These are phyloP conservation scores for Corymbia citriodora DNA, from an alignment of 441 rosid genomes.

Conservation along the genomic window DNA sequence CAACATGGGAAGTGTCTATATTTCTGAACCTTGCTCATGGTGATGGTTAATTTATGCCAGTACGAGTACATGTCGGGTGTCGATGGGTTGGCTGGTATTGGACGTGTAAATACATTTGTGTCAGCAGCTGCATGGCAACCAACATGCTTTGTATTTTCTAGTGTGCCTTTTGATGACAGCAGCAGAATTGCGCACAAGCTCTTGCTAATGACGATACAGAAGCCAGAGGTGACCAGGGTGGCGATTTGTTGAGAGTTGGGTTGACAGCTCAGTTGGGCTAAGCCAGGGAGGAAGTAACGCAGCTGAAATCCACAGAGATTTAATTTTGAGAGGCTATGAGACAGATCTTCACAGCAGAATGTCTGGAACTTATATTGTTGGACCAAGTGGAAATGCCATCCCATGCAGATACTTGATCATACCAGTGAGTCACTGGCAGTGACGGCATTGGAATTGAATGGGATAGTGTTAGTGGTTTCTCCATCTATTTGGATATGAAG, in stretches of 20 bases:
- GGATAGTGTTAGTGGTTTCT: conserved; percentile 54
- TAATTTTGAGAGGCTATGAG: conserved; percentile 43
- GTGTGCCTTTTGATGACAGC: conserved; percentile 65
- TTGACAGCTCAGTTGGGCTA: conserved; percentile 77
- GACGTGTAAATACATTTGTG: conserved; percentile 74
- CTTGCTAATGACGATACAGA: conserved; percentile 76
- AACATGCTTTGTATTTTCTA: conserved; percentile 85
- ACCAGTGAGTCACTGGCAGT: conserved; percentile 13
- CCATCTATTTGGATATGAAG: conserved; percentile 83
- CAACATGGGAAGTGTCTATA: too few relatives aligned
- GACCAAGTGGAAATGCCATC: conserved; percentile 32
- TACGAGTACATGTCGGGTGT: conserved; percentile 19
- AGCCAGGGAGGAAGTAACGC: conserved; percentile 63
- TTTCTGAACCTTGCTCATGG: too few relatives aligned
- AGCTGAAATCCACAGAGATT: conserved; percentile 43
- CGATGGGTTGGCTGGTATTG: conserved; percentile 97
- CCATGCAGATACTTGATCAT: conserved; percentile 64
- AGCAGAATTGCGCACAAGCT: conserved; percentile 73
- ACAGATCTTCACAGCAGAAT: conserved; percentile 35
- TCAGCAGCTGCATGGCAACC: conserved; percentile 81
- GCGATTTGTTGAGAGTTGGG: conserved; percentile 70
- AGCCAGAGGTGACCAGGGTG: conserved; percentile 60
- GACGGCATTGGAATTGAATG: conserved; percentile 61
- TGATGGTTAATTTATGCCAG: too few relatives aligned
- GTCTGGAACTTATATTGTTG: conserved; percentile 43